Evolutionary conservation across 345 rosid genomes (phyloP).

Genomic region (Durio zibethinus): DNA sequence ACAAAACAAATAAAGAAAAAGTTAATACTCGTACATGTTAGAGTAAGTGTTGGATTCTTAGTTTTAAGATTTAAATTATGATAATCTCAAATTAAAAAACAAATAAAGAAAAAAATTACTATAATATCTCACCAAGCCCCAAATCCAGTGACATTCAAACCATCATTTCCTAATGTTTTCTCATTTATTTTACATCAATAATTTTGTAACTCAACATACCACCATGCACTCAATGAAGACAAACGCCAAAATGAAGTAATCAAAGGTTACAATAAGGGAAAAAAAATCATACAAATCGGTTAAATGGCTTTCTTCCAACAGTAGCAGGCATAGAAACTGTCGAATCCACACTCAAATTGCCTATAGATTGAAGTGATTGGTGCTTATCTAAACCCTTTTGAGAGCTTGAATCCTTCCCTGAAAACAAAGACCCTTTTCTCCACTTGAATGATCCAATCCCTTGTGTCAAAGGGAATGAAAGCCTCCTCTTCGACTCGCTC

Average conservation of each 20-base stretch:
- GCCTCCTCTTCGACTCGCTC: slow-evolving; percentile 65
- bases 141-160: slow-evolving; percentile 25
- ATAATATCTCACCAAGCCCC: background rate
- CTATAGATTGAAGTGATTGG: slow-evolving; percentile 48
- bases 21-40: too few relatives aligned
- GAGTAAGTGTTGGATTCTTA: too few relatives aligned
- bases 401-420: slow-evolving; percentile 52
- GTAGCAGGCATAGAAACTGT: slow-evolving; percentile 80
- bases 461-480: slow-evolving; percentile 65
- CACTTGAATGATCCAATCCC: slow-evolving; percentile 75
- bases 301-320: slow-evolving; percentile 78
- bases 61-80: too few relatives aligned
- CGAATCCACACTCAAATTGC: slow-evolving; percentile 71
- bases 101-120: too few relatives aligned
- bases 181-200: slow-evolving; percentile 45
- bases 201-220: slow-evolving; percentile 31
- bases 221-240: slow-evolving; percentile 37
- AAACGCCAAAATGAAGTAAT: slow-evolving; percentile 13
- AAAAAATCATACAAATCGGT: slow-evolving; percentile 82
- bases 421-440: slow-evolving; percentile 68
- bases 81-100: too few relatives aligned
- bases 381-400: slow-evolving; percentile 36
- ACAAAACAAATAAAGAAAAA: background rate
- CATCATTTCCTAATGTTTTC: slow-evolving; percentile 32
- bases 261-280: background rate